Conservation (phyloP, 179 eudicot species). For the Spergularia azorica region DNA sequence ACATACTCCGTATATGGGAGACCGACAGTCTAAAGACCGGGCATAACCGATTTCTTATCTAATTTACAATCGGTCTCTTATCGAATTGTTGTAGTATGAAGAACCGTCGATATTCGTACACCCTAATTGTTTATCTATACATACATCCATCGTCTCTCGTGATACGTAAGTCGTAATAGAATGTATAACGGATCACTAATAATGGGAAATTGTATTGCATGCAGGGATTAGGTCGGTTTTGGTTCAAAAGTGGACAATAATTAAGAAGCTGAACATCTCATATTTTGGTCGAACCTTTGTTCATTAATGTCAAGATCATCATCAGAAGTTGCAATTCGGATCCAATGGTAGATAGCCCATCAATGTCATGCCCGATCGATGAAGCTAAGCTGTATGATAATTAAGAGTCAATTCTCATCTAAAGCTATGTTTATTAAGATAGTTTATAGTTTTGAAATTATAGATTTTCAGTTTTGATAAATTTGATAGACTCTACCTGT, state of each 20-base stretch:
- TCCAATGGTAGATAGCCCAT: not conserved
- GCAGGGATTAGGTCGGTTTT: slow-evolving; percentile 20
- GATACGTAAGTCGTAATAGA: no score
- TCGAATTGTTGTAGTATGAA: no score
- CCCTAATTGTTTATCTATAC: no score
- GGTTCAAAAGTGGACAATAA: not conserved
- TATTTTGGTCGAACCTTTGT: not conserved
- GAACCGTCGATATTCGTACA: no score
- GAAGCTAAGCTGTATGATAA: no score
- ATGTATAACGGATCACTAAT: no score
- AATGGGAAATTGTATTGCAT: not conserved
- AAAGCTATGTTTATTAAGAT: not conserved
- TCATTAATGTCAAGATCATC: not conserved
- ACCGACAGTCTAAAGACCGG: no score
- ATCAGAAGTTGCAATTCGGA: not conserved
- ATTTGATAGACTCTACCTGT: not conserved
- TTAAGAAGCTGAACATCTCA: not conserved
- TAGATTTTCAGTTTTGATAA: slow-evolving; percentile 16
- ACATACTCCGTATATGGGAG: no score
- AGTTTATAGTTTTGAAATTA: not conserved
- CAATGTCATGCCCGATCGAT: no score
- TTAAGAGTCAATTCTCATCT: not conserved
- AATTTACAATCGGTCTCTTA: no score
- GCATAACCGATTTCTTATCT: no score
- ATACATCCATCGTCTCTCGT: no score